Percentiles rank a stretch among this genome's conserved stretches.
These are phyloP conservation scores for Diutina catenulata DNA, from an alignment of 1,139 yeast species.

Conservation along the genomic window DNA sequence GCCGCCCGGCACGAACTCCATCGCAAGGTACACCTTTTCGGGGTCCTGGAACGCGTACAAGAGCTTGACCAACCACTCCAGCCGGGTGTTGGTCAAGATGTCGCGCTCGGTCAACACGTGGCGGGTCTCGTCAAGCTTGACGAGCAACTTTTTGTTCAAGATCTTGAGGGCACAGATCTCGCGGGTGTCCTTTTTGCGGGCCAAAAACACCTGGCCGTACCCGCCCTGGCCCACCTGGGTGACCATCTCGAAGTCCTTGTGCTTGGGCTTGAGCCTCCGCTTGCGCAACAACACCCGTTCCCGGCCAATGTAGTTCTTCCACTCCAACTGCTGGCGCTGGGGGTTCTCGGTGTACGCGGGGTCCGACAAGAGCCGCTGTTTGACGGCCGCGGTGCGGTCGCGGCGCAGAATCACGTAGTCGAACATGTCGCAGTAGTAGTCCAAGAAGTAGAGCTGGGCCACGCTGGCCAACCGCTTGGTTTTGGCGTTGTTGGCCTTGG, in stretches of 20 bases:
- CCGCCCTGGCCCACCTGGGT: slow-evolving; percentile 99
- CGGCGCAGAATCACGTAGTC: slow-evolving; percentile 84
- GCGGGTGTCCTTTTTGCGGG: slow-evolving; percentile 85
- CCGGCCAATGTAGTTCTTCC: slow-evolving; percentile 73
- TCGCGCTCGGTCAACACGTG: slow-evolving; percentile 96
- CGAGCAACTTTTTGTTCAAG: slow-evolving; percentile 73
- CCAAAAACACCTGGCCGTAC: slow-evolving; percentile 92
- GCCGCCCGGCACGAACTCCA: slow-evolving; percentile 99
- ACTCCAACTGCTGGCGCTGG: slow-evolving; percentile 50
- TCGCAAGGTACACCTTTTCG: slow-evolving; percentile 83
- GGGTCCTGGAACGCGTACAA: slow-evolving; percentile 92
- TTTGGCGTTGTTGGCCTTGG: slow-evolving; percentile 58
- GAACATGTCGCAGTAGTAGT: slow-evolving; percentile 92
- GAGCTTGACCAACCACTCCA: slow-evolving; percentile 92
- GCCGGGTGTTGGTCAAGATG: slow-evolving; percentile 84
- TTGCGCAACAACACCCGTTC: slow-evolving; percentile 81
- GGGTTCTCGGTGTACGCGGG: slow-evolving; percentile 24
- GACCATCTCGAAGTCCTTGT: slow-evolving; percentile 89
- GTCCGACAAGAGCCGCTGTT: slow-evolving; percentile 38
- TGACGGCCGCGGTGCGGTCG: slow-evolving; percentile 62
- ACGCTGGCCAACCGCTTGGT: slow-evolving; percentile 84
- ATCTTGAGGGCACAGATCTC: slow-evolving; percentile 95
- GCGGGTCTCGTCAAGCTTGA: slow-evolving; percentile 87
- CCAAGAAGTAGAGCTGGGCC: slow-evolving; percentile 73
- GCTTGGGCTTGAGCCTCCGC: slow-evolving; percentile 82